Evolutionary conservation across 805 yeast species (phyloP).

Genomic region (Ogataea kodamae): DNA sequence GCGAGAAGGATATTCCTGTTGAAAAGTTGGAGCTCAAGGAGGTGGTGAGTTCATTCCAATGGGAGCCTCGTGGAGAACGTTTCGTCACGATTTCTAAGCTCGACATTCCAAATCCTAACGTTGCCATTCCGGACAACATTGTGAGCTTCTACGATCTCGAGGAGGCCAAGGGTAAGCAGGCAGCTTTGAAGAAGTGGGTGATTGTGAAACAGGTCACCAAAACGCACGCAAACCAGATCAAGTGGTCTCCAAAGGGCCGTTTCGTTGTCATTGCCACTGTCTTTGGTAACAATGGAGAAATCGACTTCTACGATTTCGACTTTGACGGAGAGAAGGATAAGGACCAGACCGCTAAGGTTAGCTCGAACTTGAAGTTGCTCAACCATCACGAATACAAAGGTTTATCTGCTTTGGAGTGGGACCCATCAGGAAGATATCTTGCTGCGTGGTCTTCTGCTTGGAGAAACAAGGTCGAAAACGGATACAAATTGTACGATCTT

Average conservation of each 20-base stretch:
- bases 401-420: constrained; percentile 86
- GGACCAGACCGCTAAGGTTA: constrained; percentile 45
- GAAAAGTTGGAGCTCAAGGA: constrained; percentile 93
- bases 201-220: constrained; percentile 54
- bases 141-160: constrained; percentile 84
- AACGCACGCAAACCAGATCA: constrained; percentile 66
- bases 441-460: constrained; percentile 85
- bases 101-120: constrained; percentile 50
- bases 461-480: constrained; percentile 84
- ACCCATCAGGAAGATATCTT: constrained; percentile 89
- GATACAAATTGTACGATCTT: constrained; percentile 82
- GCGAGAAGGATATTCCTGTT: constrained; percentile 89
- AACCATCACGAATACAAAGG: constrained; percentile 67
- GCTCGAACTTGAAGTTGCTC: constrained; percentile 58
- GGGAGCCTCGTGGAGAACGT: constrained; percentile 94
- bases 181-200: constrained; percentile 36
- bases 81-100: constrained; percentile 72
- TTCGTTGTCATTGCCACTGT: constrained; percentile 56
- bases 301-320: constrained; percentile 85
- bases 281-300: constrained; percentile 46
- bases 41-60: constrained; percentile 79
- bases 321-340: constrained; percentile 60
- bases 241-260: constrained; percentile 93
- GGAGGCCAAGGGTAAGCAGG: constrained; percentile 41
- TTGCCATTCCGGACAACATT: constrained; percentile 59